phyloP scores from a whole-genome alignment of 225 moss, liverwort and hornwort species.

The Physcomitrium patens region DNA sequence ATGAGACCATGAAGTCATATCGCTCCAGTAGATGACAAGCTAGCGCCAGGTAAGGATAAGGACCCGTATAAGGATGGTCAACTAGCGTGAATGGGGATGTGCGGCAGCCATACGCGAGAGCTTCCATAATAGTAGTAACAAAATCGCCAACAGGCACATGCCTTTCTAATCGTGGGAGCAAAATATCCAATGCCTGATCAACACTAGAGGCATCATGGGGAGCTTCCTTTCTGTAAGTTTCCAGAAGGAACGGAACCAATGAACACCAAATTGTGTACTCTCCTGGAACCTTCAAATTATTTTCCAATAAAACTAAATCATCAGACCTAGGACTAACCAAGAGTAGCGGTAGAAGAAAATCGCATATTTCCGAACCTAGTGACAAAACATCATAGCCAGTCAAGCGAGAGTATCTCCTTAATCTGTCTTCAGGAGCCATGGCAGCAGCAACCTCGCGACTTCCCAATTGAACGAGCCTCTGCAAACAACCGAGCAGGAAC shows the following conservation, averaged over 20 bases:
- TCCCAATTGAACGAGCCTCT: constrained; percentile 93
- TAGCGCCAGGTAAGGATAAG: constrained; percentile 80
- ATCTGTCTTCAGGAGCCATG: constrained; percentile 85
- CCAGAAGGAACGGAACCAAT: constrained; percentile 80
- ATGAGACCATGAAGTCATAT: constrained; percentile 85
- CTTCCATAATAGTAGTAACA: constrained; percentile 77
- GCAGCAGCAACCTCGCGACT: constrained; percentile 96
- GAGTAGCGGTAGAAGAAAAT: constrained; percentile 70
- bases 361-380: constrained; percentile 76
- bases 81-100: constrained; percentile 78
- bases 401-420: constrained; percentile 71
- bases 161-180: constrained; percentile 79
- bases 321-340: constrained; percentile 33
- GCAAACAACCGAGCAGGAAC: constrained; percentile 84
- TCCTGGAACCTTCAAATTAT: constrained; percentile 28
- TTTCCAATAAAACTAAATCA: constrained; percentile 9
- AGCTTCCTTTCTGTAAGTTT: constrained; percentile 78
- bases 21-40: constrained; percentile 92
- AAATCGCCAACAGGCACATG: constrained; percentile 40
- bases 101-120: constrained; percentile 87
- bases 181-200: constrained; percentile 82
- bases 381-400: constrained; percentile 57
- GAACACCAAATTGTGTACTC: constrained; percentile 90
- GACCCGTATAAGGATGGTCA: constrained; percentile 88
- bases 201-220: constrained; percentile 94